Evolutionary conservation across 2,329 filamentous ascomycete genomes (phyloP), one percentile per base, ranked within the genome.

Genomic region (Pseudocercospora fijiensis): DNA sequence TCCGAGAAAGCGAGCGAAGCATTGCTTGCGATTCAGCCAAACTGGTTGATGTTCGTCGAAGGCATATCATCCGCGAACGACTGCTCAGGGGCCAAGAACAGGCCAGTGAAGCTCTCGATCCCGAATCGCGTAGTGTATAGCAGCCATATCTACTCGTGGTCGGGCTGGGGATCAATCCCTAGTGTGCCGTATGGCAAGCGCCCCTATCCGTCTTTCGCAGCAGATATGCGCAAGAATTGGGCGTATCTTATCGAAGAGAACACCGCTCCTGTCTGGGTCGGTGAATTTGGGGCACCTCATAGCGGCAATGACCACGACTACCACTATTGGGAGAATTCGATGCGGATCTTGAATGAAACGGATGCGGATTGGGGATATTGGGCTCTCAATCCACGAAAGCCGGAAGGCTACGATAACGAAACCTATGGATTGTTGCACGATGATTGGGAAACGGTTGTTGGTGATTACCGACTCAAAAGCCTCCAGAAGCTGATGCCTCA

Each of bases 11-110:
- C 85, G 63, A 85, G 86, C 53, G 87, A 89, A 72, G 78, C 82
- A 18, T 78, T 90, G 56, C 79, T 89, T 30, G 76, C 75, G 64
- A 79, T 90, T 74, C 86, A 88, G 63, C 78, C 77, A 18, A 80
- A 88, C 76, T 90, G 86, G 87, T 80, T 90, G 59, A 84, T 90
- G 75, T 78, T 90, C 49, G 85, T 90, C 49, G 88, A 88, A 75
- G 88, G 88, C 30, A 87, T 86, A 30, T 86, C 87, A 66, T 89
- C 86, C 2, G 83, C 85, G 61, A 90, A 90, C 75, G 86, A 90
- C 75, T 78, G 89, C 30, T 80, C 81, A 1, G 86, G 84, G 4
- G 87, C 82, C 3, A 76, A 77, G 3, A 72, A 75, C 16, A 82
- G 86, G 13, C 87, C 87, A 1, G 78, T 90, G n/a, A 74, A 76